Conservation (phyloP, 2,329 filamentous ascomycete genomes). For the Alternaria brassicae region DNA sequence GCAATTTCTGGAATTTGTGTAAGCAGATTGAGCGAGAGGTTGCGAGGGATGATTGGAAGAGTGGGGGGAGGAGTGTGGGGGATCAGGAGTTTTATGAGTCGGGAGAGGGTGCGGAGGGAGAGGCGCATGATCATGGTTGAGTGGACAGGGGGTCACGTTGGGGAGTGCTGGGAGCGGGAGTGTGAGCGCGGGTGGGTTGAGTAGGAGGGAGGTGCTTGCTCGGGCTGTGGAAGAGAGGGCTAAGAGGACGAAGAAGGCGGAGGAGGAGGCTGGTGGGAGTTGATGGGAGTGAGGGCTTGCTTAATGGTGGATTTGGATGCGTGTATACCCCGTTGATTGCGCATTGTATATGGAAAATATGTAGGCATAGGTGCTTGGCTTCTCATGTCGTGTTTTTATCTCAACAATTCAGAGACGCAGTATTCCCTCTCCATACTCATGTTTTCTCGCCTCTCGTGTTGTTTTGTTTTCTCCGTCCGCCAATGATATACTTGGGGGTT, state of each 20-base stretch:
- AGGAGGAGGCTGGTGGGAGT: slow-evolving; percentile 43
- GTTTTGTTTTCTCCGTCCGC: neutral
- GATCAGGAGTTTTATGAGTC: slow-evolving; percentile 46
- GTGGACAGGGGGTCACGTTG: slow-evolving; percentile 53
- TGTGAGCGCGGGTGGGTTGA: slow-evolving; percentile 59
- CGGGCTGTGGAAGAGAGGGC: slow-evolving; percentile 73
- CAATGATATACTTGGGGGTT: neutral
- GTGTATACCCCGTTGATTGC: slow-evolving; percentile 6
- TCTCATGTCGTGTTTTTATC: neutral
- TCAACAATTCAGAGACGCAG: neutral
- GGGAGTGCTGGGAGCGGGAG: slow-evolving; percentile 37
- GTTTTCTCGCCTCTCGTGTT: too few species aligned
- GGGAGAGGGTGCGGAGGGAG: slow-evolving; percentile 16
- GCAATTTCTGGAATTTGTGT: slow-evolving; percentile 88
- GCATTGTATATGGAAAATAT: neutral
- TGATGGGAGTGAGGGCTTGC: neutral
- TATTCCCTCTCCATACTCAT: too few species aligned
- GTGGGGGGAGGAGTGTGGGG: slow-evolving; percentile 62
- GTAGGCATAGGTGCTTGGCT: neutral
- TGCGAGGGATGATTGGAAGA: slow-evolving; percentile 77
- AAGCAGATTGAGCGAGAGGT: slow-evolving; percentile 89
- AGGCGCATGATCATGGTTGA: slow-evolving; percentile 52
- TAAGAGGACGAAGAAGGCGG: slow-evolving; percentile 58
- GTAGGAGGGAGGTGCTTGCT: slow-evolving; percentile 76
- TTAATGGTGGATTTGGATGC: neutral